Percentiles rank a stretch among this genome's conserved stretches.
These are phyloP conservation scores for Wickerhamiella cacticola DNA, from an alignment of 805 yeast genomes.

Conservation along the genomic window DNA sequence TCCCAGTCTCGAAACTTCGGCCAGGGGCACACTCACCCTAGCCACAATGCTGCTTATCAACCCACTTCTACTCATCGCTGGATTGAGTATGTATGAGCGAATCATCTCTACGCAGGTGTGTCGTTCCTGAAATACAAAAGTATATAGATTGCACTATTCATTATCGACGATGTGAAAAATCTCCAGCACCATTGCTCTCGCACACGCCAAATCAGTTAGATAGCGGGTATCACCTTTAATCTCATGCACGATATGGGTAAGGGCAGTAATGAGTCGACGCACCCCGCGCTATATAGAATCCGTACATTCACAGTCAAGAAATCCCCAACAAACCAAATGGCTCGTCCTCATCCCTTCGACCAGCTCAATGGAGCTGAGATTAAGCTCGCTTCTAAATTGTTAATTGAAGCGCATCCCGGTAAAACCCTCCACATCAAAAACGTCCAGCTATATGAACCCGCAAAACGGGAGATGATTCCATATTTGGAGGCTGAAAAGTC, in stretches of 20 bases:
- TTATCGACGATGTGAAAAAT: not conserved
- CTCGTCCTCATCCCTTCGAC: constrained; percentile 27
- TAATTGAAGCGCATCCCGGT: constrained; percentile 23
- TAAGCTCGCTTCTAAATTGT: constrained; percentile 22
- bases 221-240: not conserved
- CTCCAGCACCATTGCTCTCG: not conserved
- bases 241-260: not conserved
- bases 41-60: not conserved
- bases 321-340: not conserved
- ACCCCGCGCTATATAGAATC: not conserved
- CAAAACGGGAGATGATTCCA: constrained; percentile 56
- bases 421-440: constrained; percentile 27
- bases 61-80: not conserved
- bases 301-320: not conserved
- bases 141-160: no score
- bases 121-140: no score
- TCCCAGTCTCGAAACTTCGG: no score
- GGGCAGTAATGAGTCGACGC: not conserved
- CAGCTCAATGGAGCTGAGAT: constrained; percentile 28
- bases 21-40: not conserved
- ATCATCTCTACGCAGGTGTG: not conserved
- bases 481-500: constrained; percentile 54
- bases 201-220: not conserved
- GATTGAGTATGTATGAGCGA: not conserved
- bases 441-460: constrained; percentile 45